Base-by-base conservation (phyloP, 2,329 filamentous ascomycete genomes). In the Fusarium brevicatenulatum region DNA sequence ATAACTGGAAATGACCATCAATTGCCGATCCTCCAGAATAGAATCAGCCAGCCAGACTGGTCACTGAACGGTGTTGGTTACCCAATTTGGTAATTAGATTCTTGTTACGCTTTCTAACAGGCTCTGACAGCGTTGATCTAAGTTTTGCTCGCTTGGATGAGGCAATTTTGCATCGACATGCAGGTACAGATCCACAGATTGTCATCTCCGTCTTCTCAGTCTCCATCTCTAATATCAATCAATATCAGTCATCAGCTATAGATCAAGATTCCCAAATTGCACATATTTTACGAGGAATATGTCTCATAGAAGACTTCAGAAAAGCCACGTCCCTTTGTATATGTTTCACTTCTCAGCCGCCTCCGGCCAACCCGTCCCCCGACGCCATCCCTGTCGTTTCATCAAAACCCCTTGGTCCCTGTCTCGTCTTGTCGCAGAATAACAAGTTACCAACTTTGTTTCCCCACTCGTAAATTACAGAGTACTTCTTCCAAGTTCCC, bases 381-480 rank as follows among this genome's bases (percentile, higher is more conserved):
- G 39, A 55, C 60, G 34, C 54, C 40, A 68, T 49, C 71, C 71
- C 47, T 44, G 67, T 70, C 54, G 71, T 74, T 74, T 74, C 71
- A 74, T 65, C 42, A 62, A 57, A 69, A 21, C 25, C 19, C 60
- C 71, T 58, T 46, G 64, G 44, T 60, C 71, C 68, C 68, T 73
- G 67, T 62, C 67, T 44, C 47, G 37, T 47, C 67, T 56, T 58
- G 71, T 74, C 54, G 30, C 71, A 74, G 71, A 74, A 70, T 67
- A 66, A 74, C 71, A 49, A 70, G 44, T 52, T 49, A 30, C 43
- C n/a, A 68, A 50, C 42, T 40, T 52, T 34, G 36, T 43, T 59
- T 52, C 70, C 23, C 62, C 70, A 63, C 70, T 43, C 37, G 39
- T 36, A 70, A 65, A 58, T 68, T 68, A 25, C 25, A 25, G 25